Evolutionary conservation across 345 rosid genomes (phyloP).

Genomic region (Cardamine resedifolia): DNA sequence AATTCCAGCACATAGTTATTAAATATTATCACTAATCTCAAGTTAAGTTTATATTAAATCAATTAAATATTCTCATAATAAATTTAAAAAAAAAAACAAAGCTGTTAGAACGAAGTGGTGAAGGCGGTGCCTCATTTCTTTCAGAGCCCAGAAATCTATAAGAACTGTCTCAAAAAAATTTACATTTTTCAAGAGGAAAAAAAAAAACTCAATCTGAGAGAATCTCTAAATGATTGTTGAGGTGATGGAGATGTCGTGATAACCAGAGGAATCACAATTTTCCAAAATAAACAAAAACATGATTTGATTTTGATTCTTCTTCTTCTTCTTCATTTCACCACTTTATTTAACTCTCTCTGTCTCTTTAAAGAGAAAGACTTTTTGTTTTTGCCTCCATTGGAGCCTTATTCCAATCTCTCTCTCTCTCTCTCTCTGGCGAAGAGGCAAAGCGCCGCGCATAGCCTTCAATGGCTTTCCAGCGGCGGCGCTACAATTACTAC

Average conservation of each 20-base stretch:
- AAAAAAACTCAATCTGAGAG: neutral
- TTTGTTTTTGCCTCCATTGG: constrained; percentile 23
- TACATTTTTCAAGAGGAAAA: neutral
- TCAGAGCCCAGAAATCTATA: constrained; percentile 40
- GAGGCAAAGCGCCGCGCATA: constrained; percentile 27
- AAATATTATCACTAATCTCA: neutral
- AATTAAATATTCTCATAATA: neutral
- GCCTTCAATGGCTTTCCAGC: constrained; percentile 58
- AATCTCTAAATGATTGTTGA: constrained; percentile 5
- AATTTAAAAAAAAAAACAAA: neutral
- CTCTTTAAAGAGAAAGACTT: constrained; percentile 17
- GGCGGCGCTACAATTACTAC: constrained; percentile 66
- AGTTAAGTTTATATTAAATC: neutral
- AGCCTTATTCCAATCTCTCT: constrained; percentile 14
- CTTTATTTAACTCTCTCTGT: neutral
- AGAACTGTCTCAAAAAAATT: constrained; percentile 22
- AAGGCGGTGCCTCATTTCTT: constrained; percentile 40
- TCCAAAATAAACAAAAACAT: constrained; percentile 7
- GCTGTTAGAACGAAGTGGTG: constrained; percentile 23
- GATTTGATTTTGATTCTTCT: constrained; percentile 11
- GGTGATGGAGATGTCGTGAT: constrained; percentile 28
- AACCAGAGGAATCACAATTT: neutral
- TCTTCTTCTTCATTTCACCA: neutral
- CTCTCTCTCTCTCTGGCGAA: constrained; percentile 11
- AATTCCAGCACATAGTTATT: constrained; percentile 25